A percentile compares a stretch with the other conserved stretches of the same genome.
phyloP scores from a whole-genome alignment of 2,329 filamentous ascomycete species.

The Alternaria metachromatica region DNA sequence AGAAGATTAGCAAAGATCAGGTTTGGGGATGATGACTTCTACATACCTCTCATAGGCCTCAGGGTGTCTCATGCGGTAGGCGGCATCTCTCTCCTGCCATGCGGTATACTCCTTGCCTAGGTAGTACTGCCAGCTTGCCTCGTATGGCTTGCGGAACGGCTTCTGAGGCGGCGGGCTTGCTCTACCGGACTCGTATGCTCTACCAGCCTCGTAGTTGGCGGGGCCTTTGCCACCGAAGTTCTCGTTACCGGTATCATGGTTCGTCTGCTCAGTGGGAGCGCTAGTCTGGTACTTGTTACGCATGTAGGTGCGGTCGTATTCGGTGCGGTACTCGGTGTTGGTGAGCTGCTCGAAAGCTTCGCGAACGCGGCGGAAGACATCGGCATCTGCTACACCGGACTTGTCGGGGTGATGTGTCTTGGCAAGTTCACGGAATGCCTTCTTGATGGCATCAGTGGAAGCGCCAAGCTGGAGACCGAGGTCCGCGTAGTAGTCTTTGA shows the following conservation, averaged over 20 bases:
- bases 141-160: slow-evolving; percentile 2
- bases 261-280: background rate
- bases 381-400: slow-evolving; percentile 66
- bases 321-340: slow-evolving; percentile 2
- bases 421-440: slow-evolving; percentile 91
- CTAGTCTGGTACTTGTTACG: background rate
- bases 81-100: slow-evolving; percentile 4
- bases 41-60: slow-evolving; percentile 7
- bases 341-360: slow-evolving; percentile 24
- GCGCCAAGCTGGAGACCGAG: slow-evolving; percentile 81
- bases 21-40: background rate
- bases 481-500: slow-evolving; percentile 80
- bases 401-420: slow-evolving; percentile 97
- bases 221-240: background rate
- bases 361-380: slow-evolving; percentile 14
- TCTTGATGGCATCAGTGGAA: slow-evolving; percentile 85
- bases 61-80: slow-evolving; percentile 7
- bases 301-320: slow-evolving; percentile 16
- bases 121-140: slow-evolving; percentile 7
- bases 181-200: background rate
- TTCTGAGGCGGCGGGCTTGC: slow-evolving; percentile 11
- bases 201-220: background rate
- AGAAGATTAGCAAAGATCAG: background rate
- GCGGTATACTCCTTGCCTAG: slow-evolving; percentile 2
- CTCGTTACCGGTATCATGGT: background rate